Percentiles rank a stretch among this genome's conserved stretches.
phyloP scores from a whole-genome alignment of 2,329 filamentous ascomycete species.

The Alternaria hordeiaustralica region DNA sequence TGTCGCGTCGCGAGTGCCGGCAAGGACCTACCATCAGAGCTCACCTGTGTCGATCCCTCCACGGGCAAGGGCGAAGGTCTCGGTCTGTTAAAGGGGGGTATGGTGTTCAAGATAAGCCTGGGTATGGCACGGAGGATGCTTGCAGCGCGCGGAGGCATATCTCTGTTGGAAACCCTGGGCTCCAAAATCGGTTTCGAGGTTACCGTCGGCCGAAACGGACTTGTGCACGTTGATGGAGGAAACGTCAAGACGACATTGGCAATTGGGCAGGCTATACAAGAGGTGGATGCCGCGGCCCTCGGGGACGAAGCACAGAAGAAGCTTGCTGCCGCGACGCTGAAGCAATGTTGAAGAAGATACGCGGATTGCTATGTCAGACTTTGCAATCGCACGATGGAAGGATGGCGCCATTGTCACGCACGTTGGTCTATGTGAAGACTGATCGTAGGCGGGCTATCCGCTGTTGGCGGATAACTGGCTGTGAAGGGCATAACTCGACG shows the following conservation, averaged over 20 bases:
- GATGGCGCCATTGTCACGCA: neutral
- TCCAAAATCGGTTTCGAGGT: slow-evolving; percentile 89
- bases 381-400: neutral
- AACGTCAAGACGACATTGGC: slow-evolving; percentile 74
- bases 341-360: slow-evolving; percentile 52
- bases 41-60: slow-evolving; percentile 85
- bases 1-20: slow-evolving; percentile 76
- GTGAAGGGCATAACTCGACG: neutral
- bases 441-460: neutral
- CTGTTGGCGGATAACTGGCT: neutral
- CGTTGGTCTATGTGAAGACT: neutral
- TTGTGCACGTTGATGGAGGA: slow-evolving; percentile 87
- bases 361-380: neutral
- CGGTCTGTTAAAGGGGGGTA: slow-evolving; percentile 82
- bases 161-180: slow-evolving; percentile 80
- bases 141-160: slow-evolving; percentile 65
- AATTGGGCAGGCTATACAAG: slow-evolving; percentile 78
- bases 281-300: slow-evolving; percentile 74
- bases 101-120: slow-evolving; percentile 81
- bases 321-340: slow-evolving; percentile 70
- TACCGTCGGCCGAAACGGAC: slow-evolving; percentile 89
- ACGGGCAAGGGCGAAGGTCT: slow-evolving; percentile 90
- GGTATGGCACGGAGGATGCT: slow-evolving; percentile 83
- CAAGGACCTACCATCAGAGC: slow-evolving; percentile 75
- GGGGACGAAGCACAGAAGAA: slow-evolving; percentile 72